Base-by-base conservation (phyloP, 305 asterid species). In the Petunia hybrid region DNA sequence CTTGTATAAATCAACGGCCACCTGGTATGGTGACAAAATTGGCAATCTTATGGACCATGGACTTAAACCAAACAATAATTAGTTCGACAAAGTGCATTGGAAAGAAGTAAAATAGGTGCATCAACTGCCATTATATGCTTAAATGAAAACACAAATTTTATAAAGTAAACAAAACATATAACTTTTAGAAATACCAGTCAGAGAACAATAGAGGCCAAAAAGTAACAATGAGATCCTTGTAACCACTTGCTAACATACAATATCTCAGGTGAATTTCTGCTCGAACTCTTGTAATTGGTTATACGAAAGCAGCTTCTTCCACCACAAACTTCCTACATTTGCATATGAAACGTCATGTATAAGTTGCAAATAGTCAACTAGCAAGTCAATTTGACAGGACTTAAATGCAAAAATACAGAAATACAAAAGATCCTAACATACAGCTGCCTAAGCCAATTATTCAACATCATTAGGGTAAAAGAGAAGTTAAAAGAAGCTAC, bases 251-350 rank as follows among this genome's bases (percentile, higher is more conserved):
- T 51, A 36, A 86, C 98, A 86, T 86, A 95, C 99, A 91, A 83
- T 91, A 95, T 95, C 88, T 92, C 93, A 79, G 97, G 87, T 31
- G 92, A 85, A 82, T 78, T 88, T 87, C 82, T 82, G 83, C 85
- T 89, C 51, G 93, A 87, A 67, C 81, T 81, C 84, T 85, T 83
- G 95, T 80, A 85, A 89, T 91, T 92, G 92, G 86, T 87, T 82
- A 95, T 85, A 60, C 85, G 86, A 83, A 95, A 95, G 94, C 99
- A 91, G 91, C 94, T 88, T 46, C 64, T 82, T 82, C 97, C 97
- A 81, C 93, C 94, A 59, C 97, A 94, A 73, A 5, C 85, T 85
- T 92, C 97, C 99, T 95, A 85, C 76, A 35, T 73, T 83, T 63
- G 35, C 39, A 82, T 78, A 82, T 42, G 80, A 88, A 75, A 78